Conservation (phyloP, 192 early-diverging fungal genomes). For the Radiomyces spectabilis region DNA sequence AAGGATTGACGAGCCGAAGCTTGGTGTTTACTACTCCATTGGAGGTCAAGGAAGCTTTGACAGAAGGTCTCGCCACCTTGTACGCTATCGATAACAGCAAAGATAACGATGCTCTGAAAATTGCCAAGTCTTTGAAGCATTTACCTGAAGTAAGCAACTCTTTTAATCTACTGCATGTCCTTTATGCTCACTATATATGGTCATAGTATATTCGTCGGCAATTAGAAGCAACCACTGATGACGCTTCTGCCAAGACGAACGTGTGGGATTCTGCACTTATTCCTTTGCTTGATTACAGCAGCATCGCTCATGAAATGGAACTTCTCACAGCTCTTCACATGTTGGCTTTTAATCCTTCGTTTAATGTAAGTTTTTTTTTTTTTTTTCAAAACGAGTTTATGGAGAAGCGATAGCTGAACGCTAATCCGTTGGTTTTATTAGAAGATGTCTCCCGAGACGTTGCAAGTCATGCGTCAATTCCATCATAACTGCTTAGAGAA, state of each 20-base stretch:
- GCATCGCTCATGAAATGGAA: constrained; percentile 42
- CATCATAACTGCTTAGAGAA: constrained; percentile 36
- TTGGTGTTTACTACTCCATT: constrained; percentile 9
- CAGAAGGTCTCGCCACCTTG: constrained; percentile 61
- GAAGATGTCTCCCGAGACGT: too few species aligned
- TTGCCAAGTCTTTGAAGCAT: constrained; percentile 38
- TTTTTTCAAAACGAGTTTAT: neutral
- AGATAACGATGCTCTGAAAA: constrained; percentile 26
- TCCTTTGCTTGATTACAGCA: constrained; percentile 35
- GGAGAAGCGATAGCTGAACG: too few species aligned
- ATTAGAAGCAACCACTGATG: neutral
- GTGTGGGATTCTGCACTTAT: constrained; percentile 14
- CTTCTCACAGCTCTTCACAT: constrained; percentile 32
- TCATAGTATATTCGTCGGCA: neutral
- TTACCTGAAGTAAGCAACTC: constrained; percentile 39
- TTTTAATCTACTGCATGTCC: neutral
- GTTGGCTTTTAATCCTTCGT: neutral
- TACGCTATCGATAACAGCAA: constrained; percentile 59
- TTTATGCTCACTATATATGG: neutral
- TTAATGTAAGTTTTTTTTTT: constrained; percentile 1
- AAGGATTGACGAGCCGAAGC: constrained; percentile 1
- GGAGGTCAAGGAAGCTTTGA: constrained; percentile 52
- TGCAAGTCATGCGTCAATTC: constrained; percentile 27
- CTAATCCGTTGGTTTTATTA: too few species aligned
- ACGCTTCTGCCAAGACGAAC: too few species aligned